These are phyloP conservation scores for Colletotrichum siamense DNA, from an alignment of 2,329 filamentous ascomycete species.

Conservation along the genomic window DNA sequence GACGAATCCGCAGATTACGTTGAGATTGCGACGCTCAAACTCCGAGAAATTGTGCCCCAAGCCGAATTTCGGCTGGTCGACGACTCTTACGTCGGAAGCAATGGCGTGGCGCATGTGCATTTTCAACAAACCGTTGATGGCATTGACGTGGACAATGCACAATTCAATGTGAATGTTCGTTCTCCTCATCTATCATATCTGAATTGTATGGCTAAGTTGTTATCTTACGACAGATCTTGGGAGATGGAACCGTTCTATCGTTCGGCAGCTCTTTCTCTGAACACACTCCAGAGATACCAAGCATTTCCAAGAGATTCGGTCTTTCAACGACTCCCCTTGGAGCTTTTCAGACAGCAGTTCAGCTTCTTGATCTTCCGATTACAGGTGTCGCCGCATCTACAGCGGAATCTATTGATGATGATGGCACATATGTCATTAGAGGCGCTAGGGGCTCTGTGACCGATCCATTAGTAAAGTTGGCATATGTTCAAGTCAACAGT, in stretches of 20 bases:
- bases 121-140: slow-evolving; percentile 65
- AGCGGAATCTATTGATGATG: fast-evolving
- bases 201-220: background rate
- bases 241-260: background rate
- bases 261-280: background rate
- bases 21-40: slow-evolving; percentile 48
- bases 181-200: background rate
- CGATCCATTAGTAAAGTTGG: background rate
- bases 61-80: slow-evolving; percentile 54
- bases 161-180: slow-evolving; percentile 64
- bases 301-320: background rate
- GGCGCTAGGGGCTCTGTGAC: background rate
- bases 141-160: slow-evolving; percentile 64
- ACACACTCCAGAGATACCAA: background rate
- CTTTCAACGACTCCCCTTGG: background rate
- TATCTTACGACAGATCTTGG: background rate
- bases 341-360: background rate
- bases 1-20: slow-evolving; percentile 40
- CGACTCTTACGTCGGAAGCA: slow-evolving; percentile 59
- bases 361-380: background rate
- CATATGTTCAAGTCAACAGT: background rate
- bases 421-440: background rate
- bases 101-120: slow-evolving; percentile 62
- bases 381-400: background rate
- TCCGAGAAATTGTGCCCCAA: slow-evolving; percentile 41